These are phyloP conservation scores for Neurospora intermedia DNA, from an alignment of 495 filamentous ascomycete genomes.

Conservation along the genomic window DNA sequence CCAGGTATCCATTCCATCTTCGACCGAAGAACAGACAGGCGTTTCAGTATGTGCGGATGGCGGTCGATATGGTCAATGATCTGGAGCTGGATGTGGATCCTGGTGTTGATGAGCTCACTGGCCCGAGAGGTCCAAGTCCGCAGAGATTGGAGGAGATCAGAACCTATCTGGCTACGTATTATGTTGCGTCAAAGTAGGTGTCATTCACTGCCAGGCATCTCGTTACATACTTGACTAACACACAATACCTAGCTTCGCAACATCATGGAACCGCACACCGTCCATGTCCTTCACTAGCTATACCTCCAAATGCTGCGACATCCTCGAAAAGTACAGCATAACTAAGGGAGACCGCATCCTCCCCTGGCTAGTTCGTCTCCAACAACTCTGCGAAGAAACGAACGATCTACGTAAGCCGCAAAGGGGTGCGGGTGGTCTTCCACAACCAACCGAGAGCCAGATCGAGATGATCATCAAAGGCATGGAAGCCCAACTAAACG, in stretches of 20 bases:
- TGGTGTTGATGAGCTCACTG: neutral
- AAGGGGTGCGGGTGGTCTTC: conserved; percentile 1
- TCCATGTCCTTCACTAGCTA: conserved; percentile 21
- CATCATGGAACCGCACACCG: conserved; percentile 22
- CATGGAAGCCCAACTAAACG: conserved; percentile 30
- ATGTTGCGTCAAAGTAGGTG: conserved; percentile 26
- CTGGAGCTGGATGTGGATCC: conserved; percentile 30
- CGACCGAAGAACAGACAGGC: conserved; percentile 34
- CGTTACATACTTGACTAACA: neutral
- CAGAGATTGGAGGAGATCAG: conserved; percentile 27
- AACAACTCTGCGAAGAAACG: conserved; percentile 29
- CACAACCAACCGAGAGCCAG: conserved; percentile 25
- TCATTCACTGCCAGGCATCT: neutral
- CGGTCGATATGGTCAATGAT: conserved; percentile 34
- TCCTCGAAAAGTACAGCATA: conserved; percentile 21
- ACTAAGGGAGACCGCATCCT: conserved; percentile 27
- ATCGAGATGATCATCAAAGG: conserved; percentile 29
- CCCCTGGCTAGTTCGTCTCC: conserved; percentile 29
- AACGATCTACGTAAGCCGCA: conserved; percentile 18
- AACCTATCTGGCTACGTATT: conserved; percentile 29
- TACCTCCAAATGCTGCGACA: conserved; percentile 24
- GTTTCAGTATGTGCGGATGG: conserved; percentile 36
- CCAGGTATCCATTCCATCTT: conserved; percentile 40
- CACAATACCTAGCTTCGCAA: conserved; percentile 14
- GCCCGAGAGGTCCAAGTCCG: neutral